phyloP scores from a whole-genome alignment of 2,329 filamentous ascomycete species.

The Calonectria pseudoturangicola region DNA sequence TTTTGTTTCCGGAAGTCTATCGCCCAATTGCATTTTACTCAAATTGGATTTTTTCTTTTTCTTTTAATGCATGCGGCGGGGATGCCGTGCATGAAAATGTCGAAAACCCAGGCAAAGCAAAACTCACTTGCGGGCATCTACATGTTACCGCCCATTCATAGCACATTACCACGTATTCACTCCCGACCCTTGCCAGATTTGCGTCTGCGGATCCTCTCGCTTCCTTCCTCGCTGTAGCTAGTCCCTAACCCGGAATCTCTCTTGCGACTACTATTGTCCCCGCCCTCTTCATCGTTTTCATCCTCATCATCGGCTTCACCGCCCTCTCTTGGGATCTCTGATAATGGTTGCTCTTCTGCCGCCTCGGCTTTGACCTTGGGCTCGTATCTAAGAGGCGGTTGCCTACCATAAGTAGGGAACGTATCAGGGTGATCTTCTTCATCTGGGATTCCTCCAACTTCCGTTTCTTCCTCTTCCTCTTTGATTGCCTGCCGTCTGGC shows the following conservation, averaged over 20 bases:
- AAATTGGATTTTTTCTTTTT: neutral
- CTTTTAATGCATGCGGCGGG: constrained; percentile 9
- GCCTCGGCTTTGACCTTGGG: constrained; percentile 61
- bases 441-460: constrained; percentile 53
- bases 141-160: constrained; percentile 1
- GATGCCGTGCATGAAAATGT: constrained; percentile 26
- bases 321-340: constrained; percentile 59
- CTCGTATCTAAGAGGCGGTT: constrained; percentile 64
- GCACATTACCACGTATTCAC: constrained; percentile 28
- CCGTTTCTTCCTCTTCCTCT: constrained; percentile 53
- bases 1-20: neutral
- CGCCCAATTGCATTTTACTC: neutral
- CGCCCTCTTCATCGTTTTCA: constrained; percentile 55
- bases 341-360: constrained; percentile 55
- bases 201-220: constrained; percentile 57
- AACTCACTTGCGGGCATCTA: constrained; percentile 26
- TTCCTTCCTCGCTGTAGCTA: constrained; percentile 67
- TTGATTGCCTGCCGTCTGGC: constrained; percentile 41
- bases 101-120: constrained; percentile 2
- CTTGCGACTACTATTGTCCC: constrained; percentile 52
- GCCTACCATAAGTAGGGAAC: constrained; percentile 65
- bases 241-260: constrained; percentile 73
- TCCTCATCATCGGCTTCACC: constrained; percentile 70
- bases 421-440: constrained; percentile 65
- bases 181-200: constrained; percentile 52